Base-by-base conservation (phyloP, 1,284 basidiomycete genomes). In the Sporisorium scitamineum region DNA sequence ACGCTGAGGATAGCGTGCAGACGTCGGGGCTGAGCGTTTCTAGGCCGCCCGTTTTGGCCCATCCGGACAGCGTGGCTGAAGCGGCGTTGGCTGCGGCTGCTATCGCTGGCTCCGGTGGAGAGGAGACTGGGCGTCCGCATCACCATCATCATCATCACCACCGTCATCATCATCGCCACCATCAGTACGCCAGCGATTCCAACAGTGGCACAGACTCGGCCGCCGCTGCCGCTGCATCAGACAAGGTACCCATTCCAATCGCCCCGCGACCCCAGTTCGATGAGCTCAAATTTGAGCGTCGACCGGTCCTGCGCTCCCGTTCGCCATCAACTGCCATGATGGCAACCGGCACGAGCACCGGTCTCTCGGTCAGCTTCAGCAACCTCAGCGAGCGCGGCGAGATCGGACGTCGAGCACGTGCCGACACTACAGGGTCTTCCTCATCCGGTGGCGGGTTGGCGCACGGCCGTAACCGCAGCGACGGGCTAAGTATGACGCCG, bases 241-340 rank as follows among this genome's bases (percentile, higher is more conserved):
- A 60, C 10, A 55, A 56, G 16, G 54, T 55, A 2, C 45, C 70
- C 10, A 56, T 62, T 13, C 55, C 66, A 0, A 69, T 64, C 54
- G 45, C 51, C 2, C 48, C 56, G 1, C 48, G 58, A 16, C 44
- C 51, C 13, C 54, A 41, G 5, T 56, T 71, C 24, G 58, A 69
- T 48, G 70, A 75, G 32, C 67, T 81, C 39, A 70, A 71, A 18
- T 81, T 81, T 45, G 79, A 81, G 54, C 72, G 80, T 48, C 61
- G 80, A 29, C 79, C 70, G 1, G 73, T 81, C 3, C 70, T 73
- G 3, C 71, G 80, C n/a, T 81, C 80, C 1, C 65, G 80, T 7
- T 79, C 76, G 11, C 80, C 80, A 0, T 78, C 76, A 2, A 76
- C 61, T 2, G 69, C 60, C 4, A 50, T 54, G 31, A 39, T 61